Conservation (phyloP, 352 stramenopile species). For the Pseudoperonospora humuli region DNA sequence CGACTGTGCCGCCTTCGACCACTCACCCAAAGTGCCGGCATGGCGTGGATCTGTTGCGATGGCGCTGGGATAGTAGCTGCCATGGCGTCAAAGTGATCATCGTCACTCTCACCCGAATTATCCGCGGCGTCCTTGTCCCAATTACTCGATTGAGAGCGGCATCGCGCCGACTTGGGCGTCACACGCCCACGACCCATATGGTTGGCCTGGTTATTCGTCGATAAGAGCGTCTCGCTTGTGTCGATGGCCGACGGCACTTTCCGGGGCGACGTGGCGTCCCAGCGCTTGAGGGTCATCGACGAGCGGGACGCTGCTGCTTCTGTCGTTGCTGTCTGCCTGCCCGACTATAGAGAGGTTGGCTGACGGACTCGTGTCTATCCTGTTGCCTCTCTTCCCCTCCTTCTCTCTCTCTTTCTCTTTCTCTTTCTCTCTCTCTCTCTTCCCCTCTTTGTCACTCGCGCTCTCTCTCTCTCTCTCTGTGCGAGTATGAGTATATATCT, state of each 20-base stretch:
- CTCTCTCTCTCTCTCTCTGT: background rate
- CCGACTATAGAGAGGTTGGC: background rate
- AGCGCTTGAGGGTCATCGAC: conserved; percentile 60
- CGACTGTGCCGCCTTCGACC: conserved; percentile 35
- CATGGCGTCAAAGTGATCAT: conserved; percentile 35
- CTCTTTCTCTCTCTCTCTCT: background rate
- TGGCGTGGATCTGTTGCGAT: conserved; percentile 31
- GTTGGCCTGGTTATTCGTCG: conserved; percentile 10
- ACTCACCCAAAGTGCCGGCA: conserved; percentile 34
- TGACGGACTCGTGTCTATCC: background rate
- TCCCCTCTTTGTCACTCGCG: no score
- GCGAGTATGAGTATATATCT: background rate
- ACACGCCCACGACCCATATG: conserved; percentile 12
- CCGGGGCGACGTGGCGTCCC: conserved; percentile 29
- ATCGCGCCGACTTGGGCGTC: conserved; percentile 25
- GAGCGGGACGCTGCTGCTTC: conserved; percentile 3
- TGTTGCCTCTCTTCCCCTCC: no score
- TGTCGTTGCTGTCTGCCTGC: conserved; percentile 6
- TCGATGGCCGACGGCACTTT: conserved; percentile 21
- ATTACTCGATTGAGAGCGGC: conserved; percentile 55
- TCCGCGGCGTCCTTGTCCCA: conserved; percentile 44
- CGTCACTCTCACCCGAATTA: conserved; percentile 25
- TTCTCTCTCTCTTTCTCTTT: no score
- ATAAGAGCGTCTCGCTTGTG: conserved; percentile 22
- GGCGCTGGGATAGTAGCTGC: conserved; percentile 33